These are phyloP conservation scores for Torulaspora gathmanii DNA, from an alignment of 805 yeast species.

Conservation along the genomic window DNA sequence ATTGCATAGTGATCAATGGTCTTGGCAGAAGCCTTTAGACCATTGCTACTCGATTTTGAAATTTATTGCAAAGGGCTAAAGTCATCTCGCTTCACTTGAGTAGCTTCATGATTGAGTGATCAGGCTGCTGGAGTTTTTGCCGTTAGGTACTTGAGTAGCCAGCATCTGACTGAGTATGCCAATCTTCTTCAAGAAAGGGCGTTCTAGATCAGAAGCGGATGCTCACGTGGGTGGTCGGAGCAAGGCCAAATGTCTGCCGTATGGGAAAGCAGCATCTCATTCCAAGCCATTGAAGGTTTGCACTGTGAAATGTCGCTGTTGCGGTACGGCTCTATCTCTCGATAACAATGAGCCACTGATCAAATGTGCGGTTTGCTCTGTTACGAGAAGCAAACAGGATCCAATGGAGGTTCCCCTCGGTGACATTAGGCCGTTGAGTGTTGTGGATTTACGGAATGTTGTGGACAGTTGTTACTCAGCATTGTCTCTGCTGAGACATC, in stretches of 20 bases:
- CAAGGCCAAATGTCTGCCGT: background rate
- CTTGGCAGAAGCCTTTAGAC: too few relatives aligned
- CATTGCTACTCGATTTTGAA: too few relatives aligned
- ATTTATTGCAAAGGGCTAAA: too few relatives aligned
- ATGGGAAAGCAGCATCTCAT: background rate
- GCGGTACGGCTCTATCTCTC: conserved; percentile 42
- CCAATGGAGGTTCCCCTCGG: background rate
- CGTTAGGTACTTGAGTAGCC: background rate
- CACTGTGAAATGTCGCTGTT: conserved; percentile 39
- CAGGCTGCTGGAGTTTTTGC: background rate
- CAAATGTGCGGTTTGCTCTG: conserved; percentile 59
- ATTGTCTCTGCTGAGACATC: background rate
- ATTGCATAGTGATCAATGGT: background rate
- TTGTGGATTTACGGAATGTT: conserved; percentile 6
- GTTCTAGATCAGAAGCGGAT: background rate
- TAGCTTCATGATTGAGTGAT: background rate
- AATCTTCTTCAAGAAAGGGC: background rate
- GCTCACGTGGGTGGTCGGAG: background rate
- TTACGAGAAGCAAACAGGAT: conserved; percentile 38
- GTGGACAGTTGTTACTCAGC: conserved; percentile 7
- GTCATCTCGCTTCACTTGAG: background rate
- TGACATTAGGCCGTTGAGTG: conserved; percentile 3
- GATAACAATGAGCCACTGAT: conserved; percentile 40
- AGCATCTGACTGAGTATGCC: background rate
- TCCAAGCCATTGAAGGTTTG: background rate